Evolutionary conservation across 805 yeast species (phyloP), one percentile per base, ranked within the genome.

Genomic region (Candida khao-thaluensis): DNA sequence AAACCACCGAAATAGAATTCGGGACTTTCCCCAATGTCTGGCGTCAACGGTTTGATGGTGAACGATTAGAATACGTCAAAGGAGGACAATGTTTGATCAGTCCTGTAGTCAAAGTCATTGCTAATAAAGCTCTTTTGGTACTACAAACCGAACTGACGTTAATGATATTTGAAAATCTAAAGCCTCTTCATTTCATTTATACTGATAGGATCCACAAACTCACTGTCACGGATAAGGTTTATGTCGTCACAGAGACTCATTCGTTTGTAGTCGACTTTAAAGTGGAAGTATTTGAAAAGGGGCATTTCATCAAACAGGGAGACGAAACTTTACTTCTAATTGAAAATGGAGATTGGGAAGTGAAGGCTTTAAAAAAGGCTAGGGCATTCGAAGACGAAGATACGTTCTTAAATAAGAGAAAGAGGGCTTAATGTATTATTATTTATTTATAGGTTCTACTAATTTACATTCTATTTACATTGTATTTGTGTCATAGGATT

Each of bases 21-120:
- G 20, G 2, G n/a, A 31, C 5, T 8, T 31, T 31, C 14, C 26
- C 35, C 9, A 31, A 12, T 22, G 26, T 37, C 2, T 48, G 50
- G 50, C 43, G 23, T 21, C 50, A 44, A 23, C 14, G n/a, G 8
- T 44, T 37, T 35, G 45, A 43, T 29, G 44, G 46, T 11, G 15
- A 16, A 8, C 30, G 21, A 10, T 14, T 41, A 8, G 20, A 8
- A 3, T 45, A 45, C 18, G 21, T 35, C 20, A 37, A 31, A 18
- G 15, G 17, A 1, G 37, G 35, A 11, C 33, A 29, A 8, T 7
- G 31, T 3, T 17, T 11, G n/a, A 17, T 44, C 12, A 27, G 20
- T 21, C 20, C 21, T 6, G 29, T 38, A 2, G 7, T 17, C 14
- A 40, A 30, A n/a, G 14, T 36, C 5, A 16, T 27, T 2, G 4